Evolutionary conservation across 495 filamentous ascomycete genomes (phyloP).

Genomic region (Staphylotrichum tortipilum): DNA sequence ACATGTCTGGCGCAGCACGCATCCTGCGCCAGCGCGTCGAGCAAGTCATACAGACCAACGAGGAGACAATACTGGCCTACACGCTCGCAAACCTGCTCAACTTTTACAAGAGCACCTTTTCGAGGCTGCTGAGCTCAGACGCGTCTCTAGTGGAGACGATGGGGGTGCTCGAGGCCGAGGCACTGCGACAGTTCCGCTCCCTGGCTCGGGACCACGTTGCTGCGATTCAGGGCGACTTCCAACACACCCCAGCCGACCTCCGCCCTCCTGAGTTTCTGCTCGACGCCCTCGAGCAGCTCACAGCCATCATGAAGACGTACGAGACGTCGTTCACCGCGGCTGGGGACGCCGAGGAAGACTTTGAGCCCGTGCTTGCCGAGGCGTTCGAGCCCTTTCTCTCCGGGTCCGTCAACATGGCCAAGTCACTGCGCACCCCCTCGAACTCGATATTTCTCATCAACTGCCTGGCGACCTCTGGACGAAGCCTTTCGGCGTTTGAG

Average conservation of each 20-base stretch:
- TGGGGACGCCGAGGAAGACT: constrained; percentile 52
- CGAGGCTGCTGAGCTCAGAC: constrained; percentile 61
- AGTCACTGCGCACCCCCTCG: constrained; percentile 47
- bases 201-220: constrained; percentile 70
- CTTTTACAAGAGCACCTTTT: constrained; percentile 84
- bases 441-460: constrained; percentile 75
- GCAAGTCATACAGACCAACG: constrained; percentile 85
- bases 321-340: constrained; percentile 63
- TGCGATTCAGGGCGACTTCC: constrained; percentile 60
- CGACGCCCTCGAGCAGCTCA: constrained; percentile 68
- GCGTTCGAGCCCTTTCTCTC: constrained; percentile 81
- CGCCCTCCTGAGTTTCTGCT: constrained; percentile 75
- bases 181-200: constrained; percentile 71
- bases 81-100: constrained; percentile 78
- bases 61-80: constrained; percentile 81
- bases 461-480: constrained; percentile 55
- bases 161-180: constrained; percentile 58
- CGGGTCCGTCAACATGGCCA: constrained; percentile 60
- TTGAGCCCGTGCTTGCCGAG: constrained; percentile 68
- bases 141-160: constrained; percentile 65
- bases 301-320: constrained; percentile 68
- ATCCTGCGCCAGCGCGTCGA: constrained; percentile 76
- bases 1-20: constrained; percentile 68
- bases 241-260: constrained; percentile 59
- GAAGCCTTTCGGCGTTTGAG: constrained; percentile 42